Percentiles rank a stretch among this genome's conserved stretches.
phyloP scores from a whole-genome alignment of 1,139 yeast species.

The Nakaseomyces nivariensis region DNA sequence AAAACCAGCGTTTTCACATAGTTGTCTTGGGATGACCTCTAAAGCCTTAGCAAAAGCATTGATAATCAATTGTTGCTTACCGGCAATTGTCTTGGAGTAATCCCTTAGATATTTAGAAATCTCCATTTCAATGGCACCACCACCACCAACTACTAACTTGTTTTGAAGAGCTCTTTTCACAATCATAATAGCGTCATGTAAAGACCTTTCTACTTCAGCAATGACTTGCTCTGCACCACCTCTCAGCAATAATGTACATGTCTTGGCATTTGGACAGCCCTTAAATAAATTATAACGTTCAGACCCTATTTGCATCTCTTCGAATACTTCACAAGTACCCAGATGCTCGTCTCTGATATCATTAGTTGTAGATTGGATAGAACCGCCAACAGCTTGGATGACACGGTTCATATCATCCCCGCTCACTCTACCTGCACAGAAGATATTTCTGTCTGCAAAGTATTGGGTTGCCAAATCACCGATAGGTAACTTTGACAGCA shows the following conservation, averaged over 20 bases:
- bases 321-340: constrained; percentile 80
- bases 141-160: constrained; percentile 88
- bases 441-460: constrained; percentile 91
- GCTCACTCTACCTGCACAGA: constrained; percentile 95
- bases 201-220: constrained; percentile 94
- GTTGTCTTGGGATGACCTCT: constrained; percentile 92
- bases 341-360: constrained; percentile 60
- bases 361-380: constrained; percentile 81
- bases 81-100: constrained; percentile 77
- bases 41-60: constrained; percentile 90
- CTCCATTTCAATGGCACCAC: constrained; percentile 99
- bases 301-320: constrained; percentile 91
- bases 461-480: constrained; percentile 98
- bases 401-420: constrained; percentile 87
- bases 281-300: constrained; percentile 88
- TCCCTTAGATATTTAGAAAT: constrained; percentile 81
- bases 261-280: constrained; percentile 87
- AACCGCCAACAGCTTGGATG: constrained; percentile 88
- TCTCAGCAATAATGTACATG: constrained; percentile 85
- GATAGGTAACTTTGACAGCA: constrained; percentile 87
- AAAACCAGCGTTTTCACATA: constrained; percentile 96
- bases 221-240: constrained; percentile 99
- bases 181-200: constrained; percentile 98
- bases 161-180: constrained; percentile 90
- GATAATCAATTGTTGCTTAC: constrained; percentile 88